Evolutionary conservation across 495 filamentous ascomycete species (phyloP), one percentile per base, ranked within the genome.

Genomic region (Penicillium silybi): DNA sequence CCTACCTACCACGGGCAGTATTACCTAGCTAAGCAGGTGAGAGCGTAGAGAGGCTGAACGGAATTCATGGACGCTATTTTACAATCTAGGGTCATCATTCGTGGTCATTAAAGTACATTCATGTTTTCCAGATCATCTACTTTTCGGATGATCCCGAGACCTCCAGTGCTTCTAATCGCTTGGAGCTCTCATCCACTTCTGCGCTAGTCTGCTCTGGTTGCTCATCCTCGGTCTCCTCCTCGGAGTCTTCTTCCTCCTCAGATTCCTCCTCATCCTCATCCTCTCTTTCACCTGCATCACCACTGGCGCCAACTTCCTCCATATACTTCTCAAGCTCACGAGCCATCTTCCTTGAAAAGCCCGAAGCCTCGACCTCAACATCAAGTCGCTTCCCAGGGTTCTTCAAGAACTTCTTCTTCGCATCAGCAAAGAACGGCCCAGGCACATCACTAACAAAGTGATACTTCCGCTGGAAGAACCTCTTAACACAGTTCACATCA

Each of bases 331-430:
- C 92, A 19, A 97, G 71, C 52, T 97, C 93, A 61, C 90, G 93
- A 15, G 87, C 87, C 82, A 93, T 93, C 78, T 96, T 97, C 71
- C 84, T 92, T 15, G 90, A 95, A 67, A 97, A 97, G 0, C 95
- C 95, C 0, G 89, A 92, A 0, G 95, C 95, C 64, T 95, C 88
- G 4, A 95, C 90, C 29, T 89, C 85, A 25, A 93, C 83, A 72
- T 98, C 93, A 39, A 96, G 62, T 50, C 90, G 78, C 52, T 79
- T 85, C 3, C 77, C 79, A 6, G 79, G 79, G 52, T 83, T 83
- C 52, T 78, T 82, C 0, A 77, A 75, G 18, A 90, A 71, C n/a
- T 78, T 76, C 66, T 89, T 92, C 68, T 83, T 87, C 16, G 90
- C 89, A 48, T 96, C 89, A 4, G 68, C 73, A 64, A 90, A 97